Evolutionary conservation across 768 basidiomycete species (phyloP), one percentile per base, ranked within the genome.

Genomic region (Amanita exitialis): DNA sequence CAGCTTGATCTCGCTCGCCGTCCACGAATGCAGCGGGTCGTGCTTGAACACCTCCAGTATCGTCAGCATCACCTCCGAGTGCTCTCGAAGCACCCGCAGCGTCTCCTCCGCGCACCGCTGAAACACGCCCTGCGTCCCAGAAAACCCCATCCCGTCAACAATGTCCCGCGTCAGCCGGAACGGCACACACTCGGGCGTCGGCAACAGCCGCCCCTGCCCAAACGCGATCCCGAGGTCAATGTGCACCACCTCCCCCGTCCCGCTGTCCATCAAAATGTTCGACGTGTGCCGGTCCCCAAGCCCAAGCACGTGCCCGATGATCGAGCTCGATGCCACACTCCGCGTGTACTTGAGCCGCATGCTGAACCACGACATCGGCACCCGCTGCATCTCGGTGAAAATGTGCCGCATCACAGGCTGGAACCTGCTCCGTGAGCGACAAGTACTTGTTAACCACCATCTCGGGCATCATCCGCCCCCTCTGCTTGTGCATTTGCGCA

Each of bases 171-270:
- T 98, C 72, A 98, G 79, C 18, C 95, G 82, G 76, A 99, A 98
- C 0, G 95, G 96, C 0, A 98, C 91, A 20, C 75, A 76, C 64
- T 99, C 95, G 0, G 94, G 91, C 21, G 92, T 72, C 0, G 67
- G 70, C 2, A 98, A 72, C 5, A 79, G 68, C 60, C 85, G 87
- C 3, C 95, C 95, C 90, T 96, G 56, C 32, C 96, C 96, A 65
- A 99, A 98, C 0, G 93, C 92, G 53, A 98, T 92, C 1, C 95
- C 95, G 1, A 98, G 73, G 65, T 99, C 95, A 48, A 99, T 99
- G 63, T 96, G 93, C 6, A 98, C 82, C 41, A 94, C 74, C 61
- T 98, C 91, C 13, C 95, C 95, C 7, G 79, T 82, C 23, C 64
- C 64, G 44, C 79, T 78, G 64, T 98, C 93, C 41, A 98, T 70